Conservation (phyloP, 306 rosid species). For the Dicorynia guianensis region DNA sequence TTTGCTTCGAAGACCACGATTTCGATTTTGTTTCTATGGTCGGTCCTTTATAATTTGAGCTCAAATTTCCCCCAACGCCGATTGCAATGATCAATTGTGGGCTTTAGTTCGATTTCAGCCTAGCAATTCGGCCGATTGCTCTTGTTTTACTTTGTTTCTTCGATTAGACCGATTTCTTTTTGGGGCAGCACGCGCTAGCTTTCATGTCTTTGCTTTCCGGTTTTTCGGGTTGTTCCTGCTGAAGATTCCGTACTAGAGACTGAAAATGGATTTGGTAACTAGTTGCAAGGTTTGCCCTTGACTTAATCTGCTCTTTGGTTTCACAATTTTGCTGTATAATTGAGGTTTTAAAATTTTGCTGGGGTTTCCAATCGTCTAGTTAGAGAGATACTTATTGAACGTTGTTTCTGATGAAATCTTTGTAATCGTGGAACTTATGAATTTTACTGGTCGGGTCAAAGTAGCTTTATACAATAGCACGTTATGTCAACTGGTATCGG, state of each 20-base stretch:
- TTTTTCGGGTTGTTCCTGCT: slow-evolving; percentile 39
- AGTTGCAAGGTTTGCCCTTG: slow-evolving; percentile 69
- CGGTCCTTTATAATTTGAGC: not conserved
- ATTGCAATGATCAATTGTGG: not conserved
- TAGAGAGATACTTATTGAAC: not conserved
- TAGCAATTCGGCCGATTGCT: slow-evolving; percentile 29
- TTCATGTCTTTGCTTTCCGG: slow-evolving; percentile 18
- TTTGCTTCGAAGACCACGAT: not conserved
- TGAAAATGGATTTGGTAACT: slow-evolving; percentile 72
- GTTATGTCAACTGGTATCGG: not conserved
- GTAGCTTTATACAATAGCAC: not conserved
- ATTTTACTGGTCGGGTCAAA: not conserved
- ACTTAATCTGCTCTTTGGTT: not conserved
- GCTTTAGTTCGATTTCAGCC: not conserved
- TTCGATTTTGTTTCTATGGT: slow-evolving; percentile 17
- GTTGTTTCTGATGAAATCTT: not conserved
- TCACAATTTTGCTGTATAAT: not conserved
- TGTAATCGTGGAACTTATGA: not conserved
- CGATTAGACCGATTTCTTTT: slow-evolving; percentile 46
- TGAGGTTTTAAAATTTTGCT: not conserved
- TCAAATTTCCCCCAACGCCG: not conserved
- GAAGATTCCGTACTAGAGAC: slow-evolving; percentile 39
- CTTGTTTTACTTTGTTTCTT: not conserved
- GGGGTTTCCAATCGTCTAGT: not conserved
- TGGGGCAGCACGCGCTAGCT: slow-evolving; percentile 46